These are phyloP conservation scores for Aureobasidium lini DNA, from an alignment of 2,329 filamentous ascomycete genomes.

Conservation along the genomic window DNA sequence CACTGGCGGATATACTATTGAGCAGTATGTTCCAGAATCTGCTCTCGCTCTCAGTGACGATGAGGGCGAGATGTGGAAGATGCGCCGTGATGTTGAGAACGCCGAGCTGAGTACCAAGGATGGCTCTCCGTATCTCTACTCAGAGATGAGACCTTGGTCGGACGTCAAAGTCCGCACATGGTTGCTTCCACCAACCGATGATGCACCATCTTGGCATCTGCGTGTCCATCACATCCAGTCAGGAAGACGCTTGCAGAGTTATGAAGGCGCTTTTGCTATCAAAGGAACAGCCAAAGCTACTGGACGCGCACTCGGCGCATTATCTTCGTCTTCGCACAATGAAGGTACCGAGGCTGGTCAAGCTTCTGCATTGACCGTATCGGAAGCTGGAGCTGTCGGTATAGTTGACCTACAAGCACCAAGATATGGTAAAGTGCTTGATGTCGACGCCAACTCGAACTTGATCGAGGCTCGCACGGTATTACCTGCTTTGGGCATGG, in stretches of 20 bases:
- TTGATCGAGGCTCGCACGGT: constrained; percentile 64
- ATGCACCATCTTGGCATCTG: constrained; percentile 62
- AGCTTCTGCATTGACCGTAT: constrained; percentile 36
- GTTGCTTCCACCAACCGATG: constrained; percentile 53
- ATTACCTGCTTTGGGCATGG: constrained; percentile 61
- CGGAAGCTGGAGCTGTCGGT: constrained; percentile 44
- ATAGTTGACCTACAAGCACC: constrained; percentile 37
- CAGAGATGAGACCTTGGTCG: constrained; percentile 61
- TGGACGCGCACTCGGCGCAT: constrained; percentile 45
- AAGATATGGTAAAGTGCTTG: constrained; percentile 58
- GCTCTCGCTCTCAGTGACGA: constrained; percentile 71
- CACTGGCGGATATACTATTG: constrained; percentile 65
- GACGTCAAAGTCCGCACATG: constrained; percentile 61
- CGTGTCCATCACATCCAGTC: constrained; percentile 56
- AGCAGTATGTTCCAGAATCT: constrained; percentile 68
- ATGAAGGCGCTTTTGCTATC: constrained; percentile 69
- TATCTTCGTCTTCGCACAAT: constrained; percentile 27
- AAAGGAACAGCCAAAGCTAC: constrained; percentile 52
- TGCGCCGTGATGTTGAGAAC: constrained; percentile 60
- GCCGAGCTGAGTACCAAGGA: constrained; percentile 53
- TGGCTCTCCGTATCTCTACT: constrained; percentile 54
- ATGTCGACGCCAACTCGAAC: constrained; percentile 74
- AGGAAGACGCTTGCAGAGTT: constrained; percentile 57
- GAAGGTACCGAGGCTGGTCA: constrained; percentile 36
- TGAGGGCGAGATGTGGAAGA: constrained; percentile 71